phyloP scores from a whole-genome alignment of 2,329 filamentous ascomycete species.

The Drechmeria coniospora region DNA sequence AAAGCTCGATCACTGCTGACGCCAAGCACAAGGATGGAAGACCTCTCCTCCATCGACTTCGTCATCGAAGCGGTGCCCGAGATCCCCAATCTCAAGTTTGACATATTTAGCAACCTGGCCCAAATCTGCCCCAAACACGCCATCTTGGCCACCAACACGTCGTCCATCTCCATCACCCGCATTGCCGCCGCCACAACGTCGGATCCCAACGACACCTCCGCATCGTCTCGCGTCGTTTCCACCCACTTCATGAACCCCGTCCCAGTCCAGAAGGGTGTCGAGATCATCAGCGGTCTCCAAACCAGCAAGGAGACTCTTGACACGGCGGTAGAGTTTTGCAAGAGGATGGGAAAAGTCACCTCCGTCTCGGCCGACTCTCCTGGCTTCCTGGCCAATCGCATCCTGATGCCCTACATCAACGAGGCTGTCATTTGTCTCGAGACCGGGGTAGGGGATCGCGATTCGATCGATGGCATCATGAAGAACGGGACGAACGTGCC shows the following conservation, averaged over 20 bases:
- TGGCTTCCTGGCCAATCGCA: slow-evolving; percentile 90
- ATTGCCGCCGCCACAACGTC: slow-evolving; percentile 77
- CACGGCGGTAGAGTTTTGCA: slow-evolving; percentile 71
- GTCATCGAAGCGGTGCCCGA: slow-evolving; percentile 96
- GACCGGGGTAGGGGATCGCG: slow-evolving; percentile 73
- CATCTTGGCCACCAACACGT: slow-evolving; percentile 93
- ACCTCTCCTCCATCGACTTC: slow-evolving; percentile 76
- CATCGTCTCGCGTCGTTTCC: slow-evolving; percentile 75
- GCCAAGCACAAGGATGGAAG: slow-evolving; percentile 57
- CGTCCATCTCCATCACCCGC: slow-evolving; percentile 93
- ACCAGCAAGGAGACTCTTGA: slow-evolving; percentile 72
- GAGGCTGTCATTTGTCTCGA: slow-evolving; percentile 94
- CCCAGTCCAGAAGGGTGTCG: slow-evolving; percentile 89
- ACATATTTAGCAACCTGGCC: slow-evolving; percentile 74
- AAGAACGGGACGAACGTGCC: slow-evolving; percentile 98
- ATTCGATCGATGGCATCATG: slow-evolving; percentile 96
- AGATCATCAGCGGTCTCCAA: slow-evolving; percentile 91
- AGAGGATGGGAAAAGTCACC: slow-evolving; percentile 82
- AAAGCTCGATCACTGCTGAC: slow-evolving; percentile 54
- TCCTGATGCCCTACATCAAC: slow-evolving; percentile 98
- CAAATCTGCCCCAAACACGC: slow-evolving; percentile 69
- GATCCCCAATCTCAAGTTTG: slow-evolving; percentile 72
- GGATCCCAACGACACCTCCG: slow-evolving; percentile 65
- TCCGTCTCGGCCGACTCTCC: slow-evolving; percentile 81
- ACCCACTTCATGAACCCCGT: slow-evolving; percentile 99